Evolutionary conservation across 1,284 basidiomycete species (phyloP), one percentile per base, ranked within the genome.

Genomic region (Cerioporus squamosus): DNA sequence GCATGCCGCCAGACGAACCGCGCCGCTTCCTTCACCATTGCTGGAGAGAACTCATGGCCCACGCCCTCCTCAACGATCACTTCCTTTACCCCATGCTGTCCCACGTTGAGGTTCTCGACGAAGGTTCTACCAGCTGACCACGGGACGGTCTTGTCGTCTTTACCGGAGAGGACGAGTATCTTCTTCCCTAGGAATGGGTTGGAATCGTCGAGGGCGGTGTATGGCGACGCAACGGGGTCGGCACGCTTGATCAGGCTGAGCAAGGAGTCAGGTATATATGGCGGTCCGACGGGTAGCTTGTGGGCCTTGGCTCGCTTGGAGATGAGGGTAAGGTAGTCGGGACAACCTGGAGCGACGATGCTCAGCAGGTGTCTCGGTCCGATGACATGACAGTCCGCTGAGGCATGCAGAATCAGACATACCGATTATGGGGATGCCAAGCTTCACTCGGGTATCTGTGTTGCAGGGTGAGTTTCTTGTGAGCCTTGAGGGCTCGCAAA

Each of bases 341-440:
- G 92, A 60, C 91, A 93, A 33, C 61, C 67, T 68, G 44, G 4
- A 17, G 18, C 14, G 7, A 23, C 3, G 22, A 22, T 42, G 20
- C 17, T 36, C 33, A 36, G 14, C 26, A n/a, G n/a, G n/a, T 29
- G 26, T 36, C 33, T 36, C 33, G 8, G 33, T 36, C 12, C 33
- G 6, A 36, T 36, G 33, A 10, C 15, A 39, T n/a, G n/a, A n/a
- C 38, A 39, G 38, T 39, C 38, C 10, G 20, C 18, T 14, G 26
- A 26, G n/a, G 5, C 15, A 20, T 39, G 15, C 17, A 18, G 3
- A 29, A 6, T 29, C 22, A 6, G 5, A 9, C 49, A 39, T 24
- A 68, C 92, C 94, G 26, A 90, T 85, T 67, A 90, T 86, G 0
- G 93, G 88, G 22, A 95, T 85, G 1, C 87, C 92, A 50, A 92